These are phyloP conservation scores for Raphanus raphanistrum DNA, from an alignment of 345 rosid genomes.

Conservation along the genomic window DNA sequence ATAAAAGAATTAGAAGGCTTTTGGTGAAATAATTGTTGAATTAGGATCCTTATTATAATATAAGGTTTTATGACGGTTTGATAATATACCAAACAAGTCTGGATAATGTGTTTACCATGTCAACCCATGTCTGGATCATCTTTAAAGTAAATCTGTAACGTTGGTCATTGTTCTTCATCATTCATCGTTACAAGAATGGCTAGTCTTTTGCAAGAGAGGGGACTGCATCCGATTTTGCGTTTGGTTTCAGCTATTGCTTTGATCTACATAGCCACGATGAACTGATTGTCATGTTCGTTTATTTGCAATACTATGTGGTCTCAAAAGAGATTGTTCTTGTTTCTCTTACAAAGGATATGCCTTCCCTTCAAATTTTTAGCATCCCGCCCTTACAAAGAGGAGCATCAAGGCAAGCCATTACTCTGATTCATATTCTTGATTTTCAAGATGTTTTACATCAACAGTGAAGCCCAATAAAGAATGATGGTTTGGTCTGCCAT, in stretches of 20 bases:
- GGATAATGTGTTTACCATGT: too few species aligned
- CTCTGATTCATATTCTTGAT: slow-evolving; percentile 33
- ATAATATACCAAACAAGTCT: too few species aligned
- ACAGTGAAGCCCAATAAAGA: slow-evolving; percentile 10
- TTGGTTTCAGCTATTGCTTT: too few species aligned
- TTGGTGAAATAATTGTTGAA: slow-evolving; percentile 29
- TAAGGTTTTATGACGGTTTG: slow-evolving; percentile 44
- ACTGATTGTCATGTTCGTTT: not conserved
- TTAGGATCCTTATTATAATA: slow-evolving; percentile 31
- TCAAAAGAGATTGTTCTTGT: not conserved
- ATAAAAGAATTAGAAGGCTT: slow-evolving; percentile 21
- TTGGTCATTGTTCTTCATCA: not conserved
- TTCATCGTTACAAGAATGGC: too few species aligned
- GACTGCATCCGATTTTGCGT: too few species aligned
- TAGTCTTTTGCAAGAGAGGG: too few species aligned
- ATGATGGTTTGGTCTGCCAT: not conserved
- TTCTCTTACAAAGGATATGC: not conserved
- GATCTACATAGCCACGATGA: not conserved
- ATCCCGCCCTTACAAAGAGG: slow-evolving; percentile 12
- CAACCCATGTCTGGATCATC: not conserved
- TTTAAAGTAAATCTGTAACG: not conserved
- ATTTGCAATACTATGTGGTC: not conserved
- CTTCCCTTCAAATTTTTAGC: not conserved
- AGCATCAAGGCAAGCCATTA: slow-evolving; percentile 25
- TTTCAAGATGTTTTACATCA: slow-evolving; percentile 60